These are phyloP conservation scores for Populus davidiana DNA, from an alignment of 345 rosid genomes.

Conservation along the genomic window DNA sequence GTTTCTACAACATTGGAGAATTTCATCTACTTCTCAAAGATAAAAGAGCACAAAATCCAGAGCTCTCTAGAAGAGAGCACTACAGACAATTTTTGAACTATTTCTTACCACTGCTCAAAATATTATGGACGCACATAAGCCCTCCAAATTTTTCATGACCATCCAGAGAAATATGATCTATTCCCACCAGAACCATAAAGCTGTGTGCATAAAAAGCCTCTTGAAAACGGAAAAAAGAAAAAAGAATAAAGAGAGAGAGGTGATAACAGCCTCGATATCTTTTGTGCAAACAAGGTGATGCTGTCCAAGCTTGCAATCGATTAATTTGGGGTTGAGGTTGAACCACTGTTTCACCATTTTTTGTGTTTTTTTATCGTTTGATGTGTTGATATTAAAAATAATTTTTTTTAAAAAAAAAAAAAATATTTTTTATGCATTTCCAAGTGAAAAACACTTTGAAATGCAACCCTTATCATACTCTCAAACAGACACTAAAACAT, in stretches of 20 bases:
- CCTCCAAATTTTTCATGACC: constrained; percentile 6
- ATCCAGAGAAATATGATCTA: neutral
- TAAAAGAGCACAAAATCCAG: neutral
- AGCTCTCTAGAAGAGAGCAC: neutral
- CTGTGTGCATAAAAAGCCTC: neutral
- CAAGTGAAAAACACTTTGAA: too few species aligned
- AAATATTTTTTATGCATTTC: too few species aligned
- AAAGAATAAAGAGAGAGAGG: neutral
- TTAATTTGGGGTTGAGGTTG: too few species aligned
- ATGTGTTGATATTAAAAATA: too few species aligned
- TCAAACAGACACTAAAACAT: neutral
- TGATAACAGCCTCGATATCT: neutral
- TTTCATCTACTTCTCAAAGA: neutral
- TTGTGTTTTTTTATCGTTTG: too few species aligned
- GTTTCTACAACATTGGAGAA: neutral
- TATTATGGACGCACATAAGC: neutral
- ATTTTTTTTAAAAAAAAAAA: too few species aligned
- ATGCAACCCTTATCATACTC: too few species aligned
- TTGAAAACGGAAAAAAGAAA: neutral
- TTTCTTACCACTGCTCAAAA: neutral
- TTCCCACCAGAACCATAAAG: constrained; percentile 1
- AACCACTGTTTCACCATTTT: too few species aligned
- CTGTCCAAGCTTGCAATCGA: neutral
- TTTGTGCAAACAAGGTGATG: neutral
- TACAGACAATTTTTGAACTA: neutral